Evolutionary conservation across 2,329 filamentous ascomycete genomes (phyloP), one percentile per base, ranked within the genome.

Genomic region (Cladosporium oxysporum): DNA sequence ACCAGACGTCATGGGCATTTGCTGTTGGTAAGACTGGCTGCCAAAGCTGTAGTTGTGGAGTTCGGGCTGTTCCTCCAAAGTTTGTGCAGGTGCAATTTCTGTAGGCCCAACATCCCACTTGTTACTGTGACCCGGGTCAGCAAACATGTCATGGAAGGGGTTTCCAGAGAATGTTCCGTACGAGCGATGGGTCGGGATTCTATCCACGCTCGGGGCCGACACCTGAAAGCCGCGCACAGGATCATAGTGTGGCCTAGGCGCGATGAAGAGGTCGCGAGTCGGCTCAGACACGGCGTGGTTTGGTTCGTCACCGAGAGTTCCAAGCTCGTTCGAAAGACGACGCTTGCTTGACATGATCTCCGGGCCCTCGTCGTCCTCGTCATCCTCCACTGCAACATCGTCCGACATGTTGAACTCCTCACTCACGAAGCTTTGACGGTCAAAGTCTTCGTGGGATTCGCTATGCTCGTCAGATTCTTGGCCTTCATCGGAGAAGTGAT

Each of bases 221-320:
- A 60, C 57, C 49, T 69, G 67, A 18, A 67, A 71, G 37, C 69
- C 67, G 49, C 72, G 71, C 6, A 74, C 69, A 23, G 73, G 72
- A 60, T 75, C 73, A 68, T 73, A 74, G 26, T 66, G 69, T n/a
- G 69, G 65, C 55, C 70, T 70, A 57, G 64, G 35, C 26, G 65
- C 31, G 6, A 65, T n/a, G n/a, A 52, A 16, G 31, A 31, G 5
- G 12, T 35, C 49, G 58, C 71, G 69, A 3, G 71, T 68, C 21
- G 66, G 69, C 18, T 64, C 59, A n/a, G 23, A n/a, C 10, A 26
- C 1, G 26, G 16, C 3, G 8, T 28, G 18, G 59, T 35, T 31
- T 14, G 58, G 26, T 35, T 53, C 50, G 28, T 63, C 61, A 50
- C 63, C 62, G n/a, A 58, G 44, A 35, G 61, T 58, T 49, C 66